phyloP scores from a whole-genome alignment of 2,329 filamentous ascomycete species.

The Pseudocercospora crystallina region DNA sequence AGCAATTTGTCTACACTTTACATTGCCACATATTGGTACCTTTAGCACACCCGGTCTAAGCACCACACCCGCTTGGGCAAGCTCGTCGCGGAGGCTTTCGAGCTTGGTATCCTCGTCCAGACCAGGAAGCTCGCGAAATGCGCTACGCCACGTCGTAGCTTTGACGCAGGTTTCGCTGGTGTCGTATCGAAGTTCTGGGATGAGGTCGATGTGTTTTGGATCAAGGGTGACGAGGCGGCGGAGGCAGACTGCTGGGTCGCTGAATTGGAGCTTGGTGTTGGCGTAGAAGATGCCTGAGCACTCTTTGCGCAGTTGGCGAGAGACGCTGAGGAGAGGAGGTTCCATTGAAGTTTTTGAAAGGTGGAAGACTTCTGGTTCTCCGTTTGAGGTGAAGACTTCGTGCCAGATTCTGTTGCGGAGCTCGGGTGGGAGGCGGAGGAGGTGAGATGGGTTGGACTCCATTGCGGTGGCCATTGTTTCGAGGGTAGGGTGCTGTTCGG shows the following conservation, averaged over 20 bases:
- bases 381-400: conserved; percentile 2
- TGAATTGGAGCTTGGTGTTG: conserved; percentile 20
- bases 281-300: conserved; percentile 13
- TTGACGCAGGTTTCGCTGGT: conserved; percentile 16
- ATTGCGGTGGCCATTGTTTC: not conserved
- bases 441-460: conserved; percentile 1
- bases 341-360: conserved; percentile 12
- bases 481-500: not conserved
- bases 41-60: conserved; percentile 15
- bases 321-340: conserved; percentile 12
- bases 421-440: conserved; percentile 15
- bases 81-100: conserved; percentile 16
- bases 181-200: conserved; percentile 21
- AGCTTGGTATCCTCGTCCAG: conserved; percentile 23
- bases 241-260: conserved; percentile 11
- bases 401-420: conserved; percentile 20
- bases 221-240: conserved; percentile 11
- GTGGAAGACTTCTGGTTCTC: conserved; percentile 5
- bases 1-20: too few species aligned
- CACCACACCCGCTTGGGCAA: conserved; percentile 13
- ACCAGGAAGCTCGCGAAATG: conserved; percentile 18
- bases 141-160: conserved; percentile 18
- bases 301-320: conserved; percentile 13
- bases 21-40: too few species aligned
- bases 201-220: conserved; percentile 10